phyloP scores from a whole-genome alignment of 129 eudicot genomes.

The Tagetes patula region DNA sequence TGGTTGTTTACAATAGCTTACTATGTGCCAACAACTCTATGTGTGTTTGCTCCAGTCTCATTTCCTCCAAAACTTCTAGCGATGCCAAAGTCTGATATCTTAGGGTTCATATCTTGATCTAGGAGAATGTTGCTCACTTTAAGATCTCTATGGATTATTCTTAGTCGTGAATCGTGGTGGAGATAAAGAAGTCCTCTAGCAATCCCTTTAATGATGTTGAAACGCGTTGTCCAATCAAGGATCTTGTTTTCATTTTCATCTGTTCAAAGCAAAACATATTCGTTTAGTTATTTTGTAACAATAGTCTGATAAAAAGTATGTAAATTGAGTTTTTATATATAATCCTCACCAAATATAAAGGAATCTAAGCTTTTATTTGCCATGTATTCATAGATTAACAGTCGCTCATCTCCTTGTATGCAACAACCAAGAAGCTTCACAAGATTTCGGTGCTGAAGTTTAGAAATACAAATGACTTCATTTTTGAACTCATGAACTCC shows the following conservation, averaged over 20 bases:
- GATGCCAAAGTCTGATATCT: conserved; percentile 47
- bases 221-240: conserved; percentile 38
- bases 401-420: conserved; percentile 21
- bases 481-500: conserved; percentile 19
- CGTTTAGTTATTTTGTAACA: neutral
- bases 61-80: conserved; percentile 41
- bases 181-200: conserved; percentile 44
- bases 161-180: conserved; percentile 38
- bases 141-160: conserved; percentile 45
- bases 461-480: conserved; percentile 22
- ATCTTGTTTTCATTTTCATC: neutral
- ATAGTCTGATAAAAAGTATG: neutral
- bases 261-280: neutral
- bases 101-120: conserved; percentile 39
- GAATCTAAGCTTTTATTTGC: conserved; percentile 26
- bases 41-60: conserved; percentile 34
- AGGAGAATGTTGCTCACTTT: conserved; percentile 45
- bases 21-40: conserved; percentile 41
- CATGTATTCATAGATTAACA: conserved; percentile 19
- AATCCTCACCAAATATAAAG: conserved; percentile 29
- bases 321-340: neutral
- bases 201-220: conserved; percentile 40
- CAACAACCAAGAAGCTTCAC: conserved; percentile 27
- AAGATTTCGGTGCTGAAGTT: conserved; percentile 24
- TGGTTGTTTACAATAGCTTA: neutral